phyloP scores from a whole-genome alignment of 2,329 filamentous ascomycete species.

The Colletotrichum destructivum region DNA sequence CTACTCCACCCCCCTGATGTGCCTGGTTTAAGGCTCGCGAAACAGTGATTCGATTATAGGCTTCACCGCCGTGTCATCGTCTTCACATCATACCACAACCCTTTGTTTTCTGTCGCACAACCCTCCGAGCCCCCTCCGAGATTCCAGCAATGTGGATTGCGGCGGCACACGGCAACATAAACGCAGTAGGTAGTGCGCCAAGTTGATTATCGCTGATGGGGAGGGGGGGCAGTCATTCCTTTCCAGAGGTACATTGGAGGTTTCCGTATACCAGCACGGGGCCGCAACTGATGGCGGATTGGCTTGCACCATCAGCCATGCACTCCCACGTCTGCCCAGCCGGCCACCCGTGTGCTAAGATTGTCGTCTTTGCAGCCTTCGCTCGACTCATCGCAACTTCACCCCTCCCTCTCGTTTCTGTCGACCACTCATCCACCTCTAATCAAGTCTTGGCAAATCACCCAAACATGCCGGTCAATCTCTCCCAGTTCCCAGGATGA shows the following conservation, averaged over 20 bases:
- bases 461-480: conserved; percentile 27
- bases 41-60: neutral
- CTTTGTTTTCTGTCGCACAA: conserved; percentile 24
- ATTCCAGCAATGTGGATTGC: conserved; percentile 32
- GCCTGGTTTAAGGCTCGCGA: conserved; percentile 9
- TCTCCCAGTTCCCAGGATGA: conserved; percentile 8
- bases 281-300: neutral
- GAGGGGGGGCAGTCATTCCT: neutral
- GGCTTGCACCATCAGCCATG: conserved; percentile 18
- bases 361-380: conserved; percentile 6
- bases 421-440: conserved; percentile 34
- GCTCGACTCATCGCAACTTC: conserved; percentile 30
- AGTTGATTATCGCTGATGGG: conserved; percentile 33
- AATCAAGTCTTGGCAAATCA: conserved; percentile 36
- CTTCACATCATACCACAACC: conserved; percentile 29
- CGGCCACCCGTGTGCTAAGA: conserved; percentile 32
- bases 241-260: neutral
- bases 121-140: conserved; percentile 6
- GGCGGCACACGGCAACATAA: conserved; percentile 19
- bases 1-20: neutral
- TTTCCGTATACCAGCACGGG: neutral
- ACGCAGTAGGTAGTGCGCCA: conserved; percentile 16
- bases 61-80: conserved; percentile 10
- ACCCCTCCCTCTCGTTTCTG: conserved; percentile 26
- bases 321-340: conserved; percentile 41